Evolutionary conservation across 208 protist species (phyloP).

Genomic region (Leishmania braziliensis): DNA sequence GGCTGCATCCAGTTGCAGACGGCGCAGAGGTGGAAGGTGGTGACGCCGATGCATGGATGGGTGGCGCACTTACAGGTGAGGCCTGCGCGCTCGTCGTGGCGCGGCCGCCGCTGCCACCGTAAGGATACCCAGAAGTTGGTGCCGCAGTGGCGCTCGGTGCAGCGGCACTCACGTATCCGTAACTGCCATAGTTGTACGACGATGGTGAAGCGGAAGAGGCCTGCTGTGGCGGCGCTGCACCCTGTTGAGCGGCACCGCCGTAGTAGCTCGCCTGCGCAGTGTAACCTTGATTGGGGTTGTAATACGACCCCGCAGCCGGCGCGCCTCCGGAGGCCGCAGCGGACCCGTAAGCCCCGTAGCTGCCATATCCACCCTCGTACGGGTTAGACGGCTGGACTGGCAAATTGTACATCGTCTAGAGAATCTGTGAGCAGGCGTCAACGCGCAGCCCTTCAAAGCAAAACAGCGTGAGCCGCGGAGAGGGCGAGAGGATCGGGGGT

Average conservation of each 20-base stretch:
- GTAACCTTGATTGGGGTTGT: constrained; percentile 17
- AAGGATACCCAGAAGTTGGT: constrained; percentile 24
- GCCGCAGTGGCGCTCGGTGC: constrained; percentile 4
- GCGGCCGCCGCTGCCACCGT: constrained; percentile 18
- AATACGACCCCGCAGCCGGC: constrained; percentile 9
- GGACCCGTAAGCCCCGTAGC: constrained; percentile 32
- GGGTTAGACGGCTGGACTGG: constrained; percentile 21
- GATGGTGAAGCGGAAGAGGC: neutral
- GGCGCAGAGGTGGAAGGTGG: neutral
- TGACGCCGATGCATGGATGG: constrained; percentile 18
- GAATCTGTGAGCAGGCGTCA: neutral
- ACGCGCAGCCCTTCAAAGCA: neutral
- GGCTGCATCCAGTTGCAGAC: constrained; percentile 9
- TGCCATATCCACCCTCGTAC: constrained; percentile 31
- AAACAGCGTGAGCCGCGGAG: neutral
- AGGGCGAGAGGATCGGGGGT: neutral
- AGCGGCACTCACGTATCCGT: neutral
- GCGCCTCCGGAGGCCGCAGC: neutral
- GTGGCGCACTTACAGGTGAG: constrained; percentile 15
- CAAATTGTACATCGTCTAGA: constrained; percentile 22
- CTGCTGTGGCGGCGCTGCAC: constrained; percentile 10
- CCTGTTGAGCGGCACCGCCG: neutral
- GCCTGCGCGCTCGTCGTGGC: constrained; percentile 14
- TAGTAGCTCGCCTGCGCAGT: constrained; percentile 17
- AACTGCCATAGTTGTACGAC: constrained; percentile 9